Evolutionary conservation across 306 rosid species (phyloP).

Genomic region (Trichosanthes cucumerina): DNA sequence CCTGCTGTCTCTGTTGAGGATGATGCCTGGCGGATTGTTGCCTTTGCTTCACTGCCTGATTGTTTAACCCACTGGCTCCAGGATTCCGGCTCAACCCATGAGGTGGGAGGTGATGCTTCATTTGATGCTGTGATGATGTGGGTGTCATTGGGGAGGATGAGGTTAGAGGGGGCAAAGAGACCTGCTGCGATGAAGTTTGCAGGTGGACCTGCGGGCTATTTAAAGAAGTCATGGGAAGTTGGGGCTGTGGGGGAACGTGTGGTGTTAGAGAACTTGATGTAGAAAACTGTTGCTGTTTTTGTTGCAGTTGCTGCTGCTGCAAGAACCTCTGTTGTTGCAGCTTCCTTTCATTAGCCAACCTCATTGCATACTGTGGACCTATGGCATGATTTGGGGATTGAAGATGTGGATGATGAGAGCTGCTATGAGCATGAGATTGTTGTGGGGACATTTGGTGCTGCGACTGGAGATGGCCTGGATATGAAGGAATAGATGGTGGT

Average conservation of each 20-base stretch:
- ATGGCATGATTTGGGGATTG: conserved; percentile 61
- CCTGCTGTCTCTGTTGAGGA: conserved; percentile 68
- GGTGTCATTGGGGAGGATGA: conserved; percentile 62
- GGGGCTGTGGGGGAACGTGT: conserved; percentile 56
- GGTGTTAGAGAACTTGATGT: conserved; percentile 52
- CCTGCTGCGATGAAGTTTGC: conserved; percentile 59
- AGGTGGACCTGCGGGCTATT: conserved; percentile 59
- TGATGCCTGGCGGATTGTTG: conserved; percentile 87
- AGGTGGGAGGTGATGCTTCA: conserved; percentile 72
- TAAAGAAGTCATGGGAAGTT: conserved; percentile 64
- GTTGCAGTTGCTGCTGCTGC: conserved; percentile 54
- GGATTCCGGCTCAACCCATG: conserved; percentile 75
- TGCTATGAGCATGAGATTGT: conserved; percentile 55
- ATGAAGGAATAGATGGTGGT: conserved; percentile 55
- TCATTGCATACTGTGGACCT: conserved; percentile 58
- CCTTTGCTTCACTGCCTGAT: conserved; percentile 63
- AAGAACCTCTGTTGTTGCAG: conserved; percentile 46
- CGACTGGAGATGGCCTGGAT: conserved; percentile 68
- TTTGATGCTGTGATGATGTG: conserved; percentile 67
- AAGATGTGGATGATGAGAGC: conserved; percentile 64
- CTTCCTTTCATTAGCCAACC: conserved; percentile 64
- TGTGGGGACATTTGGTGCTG: conserved; percentile 69
- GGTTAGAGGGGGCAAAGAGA: conserved; percentile 47
- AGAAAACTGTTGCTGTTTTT: conserved; percentile 53
- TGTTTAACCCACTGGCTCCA: conserved; percentile 46